These are phyloP conservation scores for Raphidocelis subcapitata DNA, from an alignment of 139 green algal species.

Conservation along the genomic window DNA sequence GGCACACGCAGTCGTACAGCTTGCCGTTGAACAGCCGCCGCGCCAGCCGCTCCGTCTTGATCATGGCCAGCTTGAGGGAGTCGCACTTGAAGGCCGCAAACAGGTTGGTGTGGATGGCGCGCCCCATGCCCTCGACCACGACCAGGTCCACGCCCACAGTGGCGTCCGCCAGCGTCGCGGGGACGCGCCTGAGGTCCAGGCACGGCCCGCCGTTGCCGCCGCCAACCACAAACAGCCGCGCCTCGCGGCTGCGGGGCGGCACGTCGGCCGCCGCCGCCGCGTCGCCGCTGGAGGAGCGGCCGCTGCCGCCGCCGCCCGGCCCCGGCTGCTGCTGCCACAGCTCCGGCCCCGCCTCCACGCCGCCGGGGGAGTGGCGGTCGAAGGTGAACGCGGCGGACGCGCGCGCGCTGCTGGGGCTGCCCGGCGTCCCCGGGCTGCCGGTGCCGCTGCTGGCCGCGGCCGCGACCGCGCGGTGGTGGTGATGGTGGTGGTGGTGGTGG, in stretches of 20 bases:
- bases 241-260: conserved; percentile 24
- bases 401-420: neutral
- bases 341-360: neutral
- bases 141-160: conserved; percentile 86
- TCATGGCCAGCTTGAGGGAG: conserved; percentile 96
- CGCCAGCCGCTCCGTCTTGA: conserved; percentile 93
- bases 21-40: conserved; percentile 76
- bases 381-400: neutral
- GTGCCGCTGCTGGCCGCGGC: neutral
- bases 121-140: conserved; percentile 95
- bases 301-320: neutral
- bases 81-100: conserved; percentile 76
- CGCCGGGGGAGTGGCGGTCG: neutral
- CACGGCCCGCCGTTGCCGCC: conserved; percentile 92
- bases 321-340: conserved; percentile 23
- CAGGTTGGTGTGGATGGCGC: conserved; percentile 90
- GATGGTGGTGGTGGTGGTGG: conserved; percentile 21
- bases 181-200: conserved; percentile 90
- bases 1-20: conserved; percentile 96
- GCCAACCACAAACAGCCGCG: conserved; percentile 75
- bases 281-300: conserved; percentile 36
- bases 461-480: conserved; percentile 11
- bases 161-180: conserved; percentile 62
- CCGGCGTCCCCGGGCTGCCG: neutral
- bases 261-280: conserved; percentile 37